A percentile compares a stretch with the other conserved stretches of the same genome.
Evolutionary conservation across 805 yeast genomes (phyloP).

Genomic region (Ogataea methylovora): DNA sequence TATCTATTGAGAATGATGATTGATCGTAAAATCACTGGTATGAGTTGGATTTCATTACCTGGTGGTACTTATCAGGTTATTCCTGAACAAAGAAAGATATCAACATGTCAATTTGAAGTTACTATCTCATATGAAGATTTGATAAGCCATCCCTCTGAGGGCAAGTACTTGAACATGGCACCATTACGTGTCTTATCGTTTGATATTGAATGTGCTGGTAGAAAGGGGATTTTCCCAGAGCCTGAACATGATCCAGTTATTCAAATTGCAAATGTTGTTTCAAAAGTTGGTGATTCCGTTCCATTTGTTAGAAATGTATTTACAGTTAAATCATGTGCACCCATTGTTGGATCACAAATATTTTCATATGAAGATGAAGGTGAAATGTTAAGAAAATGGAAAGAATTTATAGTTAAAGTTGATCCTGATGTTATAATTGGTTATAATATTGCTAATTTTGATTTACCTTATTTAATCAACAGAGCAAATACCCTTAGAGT

Average conservation of each 20-base stretch:
- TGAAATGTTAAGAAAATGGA: constrained; percentile 83
- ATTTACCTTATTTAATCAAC: constrained; percentile 85
- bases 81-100: constrained; percentile 31
- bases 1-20: constrained; percentile 83
- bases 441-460: constrained; percentile 90
- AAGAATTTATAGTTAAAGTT: constrained; percentile 69
- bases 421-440: constrained; percentile 98
- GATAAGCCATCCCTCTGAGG: constrained; percentile 80
- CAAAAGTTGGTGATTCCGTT: constrained; percentile 69
- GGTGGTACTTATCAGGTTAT: constrained; percentile 54
- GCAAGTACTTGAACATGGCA: constrained; percentile 88
- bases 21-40: constrained; percentile 87
- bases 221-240: constrained; percentile 95
- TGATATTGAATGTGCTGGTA: constrained; percentile 98
- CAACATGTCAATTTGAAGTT: constrained; percentile 85
- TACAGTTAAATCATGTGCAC: constrained; percentile 84
- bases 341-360: constrained; percentile 90
- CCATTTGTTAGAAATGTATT: constrained; percentile 95
- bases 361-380: constrained; percentile 67
- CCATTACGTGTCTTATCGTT: constrained; percentile 90
- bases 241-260: constrained; percentile 90
- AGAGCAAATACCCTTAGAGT: constrained; percentile 72
- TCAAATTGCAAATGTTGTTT: constrained; percentile 94
- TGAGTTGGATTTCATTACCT: constrained; percentile 96
- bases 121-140: constrained; percentile 59